Evolutionary conservation across 2,329 filamentous ascomycete species (phyloP).

Genomic region (Tetracladium maxilliforme): DNA sequence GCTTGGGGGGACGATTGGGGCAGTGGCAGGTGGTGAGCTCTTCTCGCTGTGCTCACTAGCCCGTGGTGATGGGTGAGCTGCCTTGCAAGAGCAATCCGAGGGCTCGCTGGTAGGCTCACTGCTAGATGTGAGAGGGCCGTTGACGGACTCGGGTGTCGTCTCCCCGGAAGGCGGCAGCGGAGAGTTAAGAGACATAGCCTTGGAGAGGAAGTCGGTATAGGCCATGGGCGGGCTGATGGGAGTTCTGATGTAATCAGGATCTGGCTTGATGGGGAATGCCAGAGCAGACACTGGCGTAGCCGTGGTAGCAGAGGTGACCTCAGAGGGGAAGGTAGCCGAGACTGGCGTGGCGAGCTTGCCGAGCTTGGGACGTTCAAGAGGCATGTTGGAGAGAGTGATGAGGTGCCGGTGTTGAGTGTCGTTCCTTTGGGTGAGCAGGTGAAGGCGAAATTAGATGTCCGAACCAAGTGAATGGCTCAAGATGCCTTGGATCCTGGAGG

Average conservation of each 20-base stretch:
- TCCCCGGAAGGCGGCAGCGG: constrained; percentile 21
- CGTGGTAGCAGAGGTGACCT: constrained; percentile 46
- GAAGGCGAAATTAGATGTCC: too few relatives aligned
- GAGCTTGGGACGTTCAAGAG: constrained; percentile 41
- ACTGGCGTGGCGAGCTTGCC: constrained; percentile 46
- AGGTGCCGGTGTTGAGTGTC: too few relatives aligned
- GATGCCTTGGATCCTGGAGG: too few relatives aligned
- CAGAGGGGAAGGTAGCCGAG: constrained; percentile 44
- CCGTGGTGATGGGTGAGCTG: too few relatives aligned
- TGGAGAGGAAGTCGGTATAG: constrained; percentile 82
- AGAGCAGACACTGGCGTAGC: constrained; percentile 53
- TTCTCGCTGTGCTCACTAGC: too few relatives aligned
- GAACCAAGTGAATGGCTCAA: too few relatives aligned
- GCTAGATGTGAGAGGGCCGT: constrained; percentile 20
- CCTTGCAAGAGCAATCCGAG: constrained; percentile 42
- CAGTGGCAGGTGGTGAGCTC: constrained; percentile 38
- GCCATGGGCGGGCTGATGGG: constrained; percentile 83
- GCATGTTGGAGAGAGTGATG: constrained; percentile 23
- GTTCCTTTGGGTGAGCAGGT: too few relatives aligned
- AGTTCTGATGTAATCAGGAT: constrained; percentile 54
- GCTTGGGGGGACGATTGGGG: constrained; percentile 37
- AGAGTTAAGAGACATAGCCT: constrained; percentile 27
- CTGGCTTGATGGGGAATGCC: constrained; percentile 50
- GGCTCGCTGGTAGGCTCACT: constrained; percentile 16
- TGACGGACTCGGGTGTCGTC: constrained; percentile 27